A percentile compares a stretch with the other conserved stretches of the same genome.
These are phyloP conservation scores for Colletotrichum sidae DNA, from an alignment of 2,329 filamentous ascomycete genomes.

Conservation along the genomic window DNA sequence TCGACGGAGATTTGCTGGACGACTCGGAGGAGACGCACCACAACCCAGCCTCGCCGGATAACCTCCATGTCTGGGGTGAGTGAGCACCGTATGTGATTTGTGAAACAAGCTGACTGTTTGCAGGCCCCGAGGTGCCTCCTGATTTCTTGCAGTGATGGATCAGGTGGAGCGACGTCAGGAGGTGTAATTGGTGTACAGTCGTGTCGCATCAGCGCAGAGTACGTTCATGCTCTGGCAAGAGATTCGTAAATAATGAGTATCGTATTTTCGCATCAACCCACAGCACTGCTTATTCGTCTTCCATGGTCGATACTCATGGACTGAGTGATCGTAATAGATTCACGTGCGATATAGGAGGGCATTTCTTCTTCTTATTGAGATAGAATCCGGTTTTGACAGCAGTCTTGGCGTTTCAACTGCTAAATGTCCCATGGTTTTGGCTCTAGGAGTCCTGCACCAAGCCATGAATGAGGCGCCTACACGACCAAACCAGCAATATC, in stretches of 20 bases:
- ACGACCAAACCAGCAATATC: neutral
- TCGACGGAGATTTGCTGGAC: constrained; percentile 75
- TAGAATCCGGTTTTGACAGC: too few relatives aligned
- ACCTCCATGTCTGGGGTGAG: constrained; percentile 59
- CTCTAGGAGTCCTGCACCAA: too few relatives aligned
- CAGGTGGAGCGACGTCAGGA: neutral
- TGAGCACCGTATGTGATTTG: neutral
- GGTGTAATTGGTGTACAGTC: neutral
- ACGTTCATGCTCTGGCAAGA: neutral
- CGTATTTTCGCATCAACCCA: too few relatives aligned
- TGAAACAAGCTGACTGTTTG: constrained; percentile 10
- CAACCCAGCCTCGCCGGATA: constrained; percentile 53
- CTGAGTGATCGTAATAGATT: too few relatives aligned
- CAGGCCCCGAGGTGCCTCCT: constrained; percentile 38
- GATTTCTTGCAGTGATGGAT: constrained; percentile 32
- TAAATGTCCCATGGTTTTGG: too few relatives aligned
- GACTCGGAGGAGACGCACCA: constrained; percentile 61
- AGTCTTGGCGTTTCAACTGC: too few relatives aligned
- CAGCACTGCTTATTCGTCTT: too few relatives aligned
- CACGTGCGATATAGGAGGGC: too few relatives aligned
- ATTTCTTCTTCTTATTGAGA: too few relatives aligned
- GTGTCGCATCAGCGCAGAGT: neutral
- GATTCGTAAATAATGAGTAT: too few relatives aligned
- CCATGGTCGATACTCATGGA: too few relatives aligned
- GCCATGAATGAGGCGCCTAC: neutral